phyloP scores from a whole-genome alignment of 2,329 filamentous ascomycete species.

The Thelonectria olida region DNA sequence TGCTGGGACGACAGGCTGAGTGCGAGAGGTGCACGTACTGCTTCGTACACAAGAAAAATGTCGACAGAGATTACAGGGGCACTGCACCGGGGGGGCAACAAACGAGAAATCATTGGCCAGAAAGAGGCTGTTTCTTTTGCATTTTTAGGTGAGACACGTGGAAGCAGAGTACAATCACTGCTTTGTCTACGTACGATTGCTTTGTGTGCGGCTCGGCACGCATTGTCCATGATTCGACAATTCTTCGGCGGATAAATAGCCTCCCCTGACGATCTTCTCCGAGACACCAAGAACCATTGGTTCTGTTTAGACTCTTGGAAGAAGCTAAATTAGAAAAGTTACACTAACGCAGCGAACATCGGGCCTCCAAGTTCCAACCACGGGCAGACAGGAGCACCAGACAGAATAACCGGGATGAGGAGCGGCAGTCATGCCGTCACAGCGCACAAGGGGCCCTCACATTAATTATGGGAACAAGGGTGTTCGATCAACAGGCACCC shows the following conservation, averaged over 20 bases:
- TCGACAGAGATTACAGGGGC: conserved; percentile 17
- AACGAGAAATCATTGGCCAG: neutral
- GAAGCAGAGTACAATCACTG: too few species aligned
- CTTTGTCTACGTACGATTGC: too few species aligned
- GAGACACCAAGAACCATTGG: neutral
- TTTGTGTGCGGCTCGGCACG: too few species aligned
- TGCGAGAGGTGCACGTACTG: neutral
- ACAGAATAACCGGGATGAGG: neutral
- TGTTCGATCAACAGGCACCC: conserved; percentile 7
- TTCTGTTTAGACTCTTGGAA: neutral
- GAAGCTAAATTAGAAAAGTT: neutral
- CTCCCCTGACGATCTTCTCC: conserved; percentile 21
- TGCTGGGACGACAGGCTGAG: neutral
- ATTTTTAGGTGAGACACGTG: neutral
- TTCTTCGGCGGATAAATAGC: neutral
- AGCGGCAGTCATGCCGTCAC: neutral
- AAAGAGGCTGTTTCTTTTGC: neutral
- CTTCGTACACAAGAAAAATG: too few species aligned
- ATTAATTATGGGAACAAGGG: neutral
- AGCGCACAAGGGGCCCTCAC: neutral
- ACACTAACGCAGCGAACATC: neutral
- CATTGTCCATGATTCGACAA: neutral
- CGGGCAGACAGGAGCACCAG: too few species aligned
- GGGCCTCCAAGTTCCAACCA: too few species aligned
- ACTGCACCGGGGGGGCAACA: neutral